Conservation (phyloP, 2,329 filamentous ascomycete genomes). For the Aspergillus sp. region DNA sequence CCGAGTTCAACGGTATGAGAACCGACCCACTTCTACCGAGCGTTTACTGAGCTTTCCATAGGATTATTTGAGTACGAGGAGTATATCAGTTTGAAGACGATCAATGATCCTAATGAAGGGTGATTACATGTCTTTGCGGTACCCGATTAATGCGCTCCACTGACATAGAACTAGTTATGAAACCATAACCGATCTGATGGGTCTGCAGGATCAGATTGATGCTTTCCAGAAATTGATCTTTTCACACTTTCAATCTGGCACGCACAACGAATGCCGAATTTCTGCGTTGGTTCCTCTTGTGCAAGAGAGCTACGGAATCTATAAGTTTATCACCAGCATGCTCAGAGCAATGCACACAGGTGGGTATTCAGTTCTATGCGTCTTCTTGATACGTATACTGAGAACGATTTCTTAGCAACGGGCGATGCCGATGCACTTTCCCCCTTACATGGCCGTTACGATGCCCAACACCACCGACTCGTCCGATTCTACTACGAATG, state of each 20-base stretch:
- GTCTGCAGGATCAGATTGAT: constrained; percentile 95
- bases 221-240: constrained; percentile 98
- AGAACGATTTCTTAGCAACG: constrained; percentile 58
- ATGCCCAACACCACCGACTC: constrained; percentile 93
- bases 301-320: constrained; percentile 97
- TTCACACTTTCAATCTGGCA: constrained; percentile 86
- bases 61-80: constrained; percentile 97
- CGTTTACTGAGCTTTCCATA: constrained; percentile 24
- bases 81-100: constrained; percentile 95
- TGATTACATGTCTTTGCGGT: constrained; percentile 42
- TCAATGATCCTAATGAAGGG: constrained; percentile 98
- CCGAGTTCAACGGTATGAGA: constrained; percentile 83
- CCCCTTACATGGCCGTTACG: constrained; percentile 82
- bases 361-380: constrained; percentile 43
- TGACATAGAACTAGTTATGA: constrained; percentile 59
- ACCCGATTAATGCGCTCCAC: not conserved
- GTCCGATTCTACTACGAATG: constrained; percentile 99
- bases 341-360: constrained; percentile 94
- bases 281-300: constrained; percentile 90
- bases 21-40: not conserved
- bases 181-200: constrained; percentile 95
- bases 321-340: constrained; percentile 99
- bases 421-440: constrained; percentile 91
- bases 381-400: not conserved
- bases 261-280: constrained; percentile 95